phyloP scores from a whole-genome alignment of 2,329 filamentous ascomycete species.

The Botryosphaeria dothidea region DNA sequence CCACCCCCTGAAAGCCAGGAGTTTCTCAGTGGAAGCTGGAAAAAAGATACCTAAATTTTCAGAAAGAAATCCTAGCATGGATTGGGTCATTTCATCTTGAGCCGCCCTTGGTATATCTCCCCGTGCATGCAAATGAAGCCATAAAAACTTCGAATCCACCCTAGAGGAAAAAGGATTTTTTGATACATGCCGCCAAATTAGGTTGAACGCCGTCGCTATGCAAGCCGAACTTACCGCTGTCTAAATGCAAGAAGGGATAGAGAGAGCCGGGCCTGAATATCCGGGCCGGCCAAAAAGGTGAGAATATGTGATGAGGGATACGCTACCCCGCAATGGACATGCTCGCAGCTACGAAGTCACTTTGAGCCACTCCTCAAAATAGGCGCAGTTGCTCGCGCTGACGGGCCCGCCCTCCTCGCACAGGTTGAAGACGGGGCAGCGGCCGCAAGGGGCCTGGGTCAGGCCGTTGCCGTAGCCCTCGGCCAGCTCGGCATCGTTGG shows the following conservation, averaged over 20 bases:
- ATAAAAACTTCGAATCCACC: neutral
- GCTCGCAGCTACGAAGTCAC: neutral
- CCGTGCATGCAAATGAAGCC: slow-evolving; percentile 7
- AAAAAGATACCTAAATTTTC: neutral
- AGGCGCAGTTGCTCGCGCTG: slow-evolving; percentile 85
- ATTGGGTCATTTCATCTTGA: neutral
- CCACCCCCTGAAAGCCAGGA: too few relatives aligned
- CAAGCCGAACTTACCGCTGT: neutral
- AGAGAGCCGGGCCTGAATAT: neutral
- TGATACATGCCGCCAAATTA: neutral
- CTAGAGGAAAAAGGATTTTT: neutral
- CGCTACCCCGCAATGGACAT: neutral
- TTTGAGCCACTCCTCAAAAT: slow-evolving; percentile 80
- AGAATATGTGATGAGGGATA: too few relatives aligned
- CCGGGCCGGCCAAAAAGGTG: too few relatives aligned
- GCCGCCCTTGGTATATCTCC: slow-evolving; percentile 14
- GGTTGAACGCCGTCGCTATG: slow-evolving; percentile 20
- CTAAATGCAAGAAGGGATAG: neutral
- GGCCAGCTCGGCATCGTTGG: slow-evolving; percentile 36
- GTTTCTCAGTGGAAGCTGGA: neutral
- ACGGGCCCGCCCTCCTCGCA: slow-evolving; percentile 91
- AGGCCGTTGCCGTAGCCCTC: slow-evolving; percentile 67
- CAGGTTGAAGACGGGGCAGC: slow-evolving; percentile 89
- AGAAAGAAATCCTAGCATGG: neutral
- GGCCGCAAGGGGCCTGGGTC: slow-evolving; percentile 86